These are phyloP conservation scores for Pichia sp. DNA, from an alignment of 1,139 yeast genomes.

Conservation along the genomic window DNA sequence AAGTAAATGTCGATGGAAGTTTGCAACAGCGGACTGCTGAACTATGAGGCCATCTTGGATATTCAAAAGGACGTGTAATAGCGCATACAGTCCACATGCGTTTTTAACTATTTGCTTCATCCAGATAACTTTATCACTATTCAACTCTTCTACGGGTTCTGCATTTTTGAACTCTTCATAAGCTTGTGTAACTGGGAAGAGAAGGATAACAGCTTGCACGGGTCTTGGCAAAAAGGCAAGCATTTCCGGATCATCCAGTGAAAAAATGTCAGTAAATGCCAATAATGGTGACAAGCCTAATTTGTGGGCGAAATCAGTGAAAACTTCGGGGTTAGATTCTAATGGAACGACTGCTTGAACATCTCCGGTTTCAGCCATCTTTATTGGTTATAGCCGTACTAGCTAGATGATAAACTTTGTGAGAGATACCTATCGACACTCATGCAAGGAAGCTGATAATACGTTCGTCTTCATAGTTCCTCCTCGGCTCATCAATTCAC, in stretches of 20 bases:
- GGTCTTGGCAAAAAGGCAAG: conserved; percentile 81
- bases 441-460: too few relatives aligned
- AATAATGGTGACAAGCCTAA: conserved; percentile 63
- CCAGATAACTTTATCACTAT: conserved; percentile 47
- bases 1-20: conserved; percentile 27
- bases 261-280: conserved; percentile 75
- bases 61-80: conserved; percentile 72
- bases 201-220: conserved; percentile 62
- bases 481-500: too few relatives aligned
- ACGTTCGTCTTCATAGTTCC: too few relatives aligned
- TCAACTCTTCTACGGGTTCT: conserved; percentile 7
- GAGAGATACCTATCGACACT: too few relatives aligned
- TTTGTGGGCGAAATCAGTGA: conserved; percentile 61
- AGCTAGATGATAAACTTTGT: too few relatives aligned
- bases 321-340: conserved; percentile 86
- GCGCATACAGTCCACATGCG: conserved; percentile 91
- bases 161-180: conserved; percentile 49
- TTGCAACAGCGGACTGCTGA: conserved; percentile 29
- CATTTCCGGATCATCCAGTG: conserved; percentile 75
- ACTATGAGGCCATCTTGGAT: conserved; percentile 45
- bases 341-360: conserved; percentile 63
- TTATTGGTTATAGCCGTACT: background rate
- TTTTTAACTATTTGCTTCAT: conserved; percentile 78
- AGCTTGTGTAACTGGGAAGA: conserved; percentile 70
- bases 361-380: background rate